A percentile compares a stretch with the other conserved stretches of the same genome.
These are phyloP conservation scores for Sporothrix globosa DNA, from an alignment of 2,329 filamentous ascomycete species.

Conservation along the genomic window DNA sequence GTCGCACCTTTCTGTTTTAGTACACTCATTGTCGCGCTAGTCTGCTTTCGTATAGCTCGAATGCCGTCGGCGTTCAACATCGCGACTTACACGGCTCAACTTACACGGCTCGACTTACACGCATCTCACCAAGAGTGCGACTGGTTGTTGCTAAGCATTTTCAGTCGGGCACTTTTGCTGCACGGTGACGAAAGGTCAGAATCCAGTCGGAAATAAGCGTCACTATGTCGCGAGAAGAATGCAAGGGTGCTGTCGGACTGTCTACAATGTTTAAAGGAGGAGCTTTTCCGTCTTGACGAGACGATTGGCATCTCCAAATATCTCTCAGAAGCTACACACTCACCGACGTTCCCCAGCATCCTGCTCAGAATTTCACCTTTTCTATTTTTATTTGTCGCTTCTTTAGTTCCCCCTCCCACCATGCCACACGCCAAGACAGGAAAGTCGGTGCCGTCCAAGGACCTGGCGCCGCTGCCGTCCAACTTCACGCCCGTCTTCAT, in stretches of 20 bases:
- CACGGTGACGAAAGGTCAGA: no score
- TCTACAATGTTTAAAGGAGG: neutral
- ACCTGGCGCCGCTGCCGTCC: slow-evolving; percentile 21
- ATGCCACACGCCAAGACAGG: slow-evolving; percentile 13
- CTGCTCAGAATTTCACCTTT: neutral
- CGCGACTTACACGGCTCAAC: slow-evolving; percentile 16
- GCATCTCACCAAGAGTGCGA: neutral
- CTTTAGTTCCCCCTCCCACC: neutral
- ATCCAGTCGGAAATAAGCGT: neutral
- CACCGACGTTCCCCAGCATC: neutral
- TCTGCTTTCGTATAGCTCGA: neutral
- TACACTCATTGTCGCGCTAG: neutral
- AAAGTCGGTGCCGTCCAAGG: slow-evolving; percentile 27
- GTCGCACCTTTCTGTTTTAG: neutral
- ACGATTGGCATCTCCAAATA: neutral
- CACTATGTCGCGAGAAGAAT: neutral
- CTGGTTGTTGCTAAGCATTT: neutral
- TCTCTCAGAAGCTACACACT: neutral
- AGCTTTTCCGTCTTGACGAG: neutral
- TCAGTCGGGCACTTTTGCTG: neutral
- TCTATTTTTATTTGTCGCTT: neutral
- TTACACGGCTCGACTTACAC: neutral
- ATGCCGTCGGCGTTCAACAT: slow-evolving; percentile 27
- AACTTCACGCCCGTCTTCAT: slow-evolving; percentile 30
- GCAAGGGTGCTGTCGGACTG: neutral